Conservation (phyloP, 2,329 filamentous ascomycete species). For the Neodidymelliopsis sp. region DNA sequence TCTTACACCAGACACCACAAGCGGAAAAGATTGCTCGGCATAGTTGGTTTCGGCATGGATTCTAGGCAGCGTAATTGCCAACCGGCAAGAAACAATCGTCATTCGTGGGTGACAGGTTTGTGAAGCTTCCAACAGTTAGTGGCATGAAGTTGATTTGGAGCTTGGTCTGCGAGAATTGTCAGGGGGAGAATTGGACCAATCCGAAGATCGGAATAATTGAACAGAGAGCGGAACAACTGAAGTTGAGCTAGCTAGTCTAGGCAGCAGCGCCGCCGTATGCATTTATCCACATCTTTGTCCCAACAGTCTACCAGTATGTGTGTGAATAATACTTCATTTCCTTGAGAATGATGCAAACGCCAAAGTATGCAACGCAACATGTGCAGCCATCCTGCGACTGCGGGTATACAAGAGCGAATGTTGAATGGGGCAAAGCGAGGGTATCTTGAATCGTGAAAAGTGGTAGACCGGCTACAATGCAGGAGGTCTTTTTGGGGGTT, state of each 20-base stretch:
- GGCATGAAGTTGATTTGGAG: slow-evolving; percentile 3
- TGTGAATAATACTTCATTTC: slow-evolving; percentile 22
- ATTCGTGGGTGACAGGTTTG: too few relatives aligned
- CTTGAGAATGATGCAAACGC: slow-evolving; percentile 30
- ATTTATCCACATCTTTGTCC: slow-evolving; percentile 31
- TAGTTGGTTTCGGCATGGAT: slow-evolving; percentile 7
- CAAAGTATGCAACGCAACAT: slow-evolving; percentile 29
- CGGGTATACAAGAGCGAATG: slow-evolving; percentile 24
- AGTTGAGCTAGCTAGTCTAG: slow-evolving; percentile 32
- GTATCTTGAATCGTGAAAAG: slow-evolving; percentile 41
- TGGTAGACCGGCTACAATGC: slow-evolving; percentile 21
- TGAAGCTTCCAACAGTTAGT: slow-evolving; percentile 1
- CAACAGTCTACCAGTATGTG: slow-evolving; percentile 26
- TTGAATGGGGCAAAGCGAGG: slow-evolving; percentile 24
- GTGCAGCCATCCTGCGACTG: slow-evolving; percentile 18
- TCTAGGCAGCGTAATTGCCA: slow-evolving; percentile 2
- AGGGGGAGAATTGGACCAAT: slow-evolving; percentile 4
- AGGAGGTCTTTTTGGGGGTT: slow-evolving; percentile 14
- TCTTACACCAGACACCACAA: slow-evolving; percentile 33
- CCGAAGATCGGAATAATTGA: slow-evolving; percentile 6
- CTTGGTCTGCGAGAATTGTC: slow-evolving; percentile 1
- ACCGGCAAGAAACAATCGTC: slow-evolving; percentile 1
- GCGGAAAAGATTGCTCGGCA: slow-evolving; percentile 10
- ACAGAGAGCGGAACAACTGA: slow-evolving; percentile 11
- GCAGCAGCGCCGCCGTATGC: slow-evolving; percentile 32